Conservation (phyloP, 2,329 filamentous ascomycete species). For the Neonectria punicea region DNA sequence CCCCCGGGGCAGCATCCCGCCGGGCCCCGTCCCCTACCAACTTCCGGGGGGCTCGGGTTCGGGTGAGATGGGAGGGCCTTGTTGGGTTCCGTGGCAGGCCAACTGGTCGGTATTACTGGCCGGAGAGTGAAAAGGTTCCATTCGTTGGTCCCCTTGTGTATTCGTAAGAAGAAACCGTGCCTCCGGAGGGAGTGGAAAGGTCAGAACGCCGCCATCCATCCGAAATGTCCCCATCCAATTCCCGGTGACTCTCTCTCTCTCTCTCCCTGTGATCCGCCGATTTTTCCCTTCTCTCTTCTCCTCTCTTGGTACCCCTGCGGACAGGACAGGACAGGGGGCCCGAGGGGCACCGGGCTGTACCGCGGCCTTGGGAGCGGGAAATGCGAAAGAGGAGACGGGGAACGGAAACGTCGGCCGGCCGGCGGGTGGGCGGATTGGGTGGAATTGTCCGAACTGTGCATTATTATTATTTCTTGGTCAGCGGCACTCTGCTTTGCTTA, state of each 20-base stretch:
- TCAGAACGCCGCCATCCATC: not conserved
- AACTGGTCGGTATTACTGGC: too few species aligned
- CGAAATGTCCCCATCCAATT: not conserved
- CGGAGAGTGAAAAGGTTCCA: too few species aligned
- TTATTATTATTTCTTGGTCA: not conserved
- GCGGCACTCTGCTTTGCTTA: too few species aligned
- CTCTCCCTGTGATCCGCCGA: constrained; percentile 7
- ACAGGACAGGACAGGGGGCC: too few species aligned
- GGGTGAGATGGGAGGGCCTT: too few species aligned
- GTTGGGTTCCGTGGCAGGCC: too few species aligned
- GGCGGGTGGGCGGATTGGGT: not conserved
- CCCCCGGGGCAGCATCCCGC: constrained; percentile 26
- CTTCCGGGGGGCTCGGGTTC: not conserved
- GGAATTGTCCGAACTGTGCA: not conserved
- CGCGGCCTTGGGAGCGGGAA: constrained; percentile 28
- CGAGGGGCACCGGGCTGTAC: constrained; percentile 19
- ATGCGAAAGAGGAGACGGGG: not conserved
- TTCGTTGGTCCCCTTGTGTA: too few species aligned
- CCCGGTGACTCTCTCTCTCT: not conserved
- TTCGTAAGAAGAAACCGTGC: too few species aligned
- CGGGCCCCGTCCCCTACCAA: constrained; percentile 29
- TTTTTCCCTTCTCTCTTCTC: constrained; percentile 1
- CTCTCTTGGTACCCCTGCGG: not conserved
- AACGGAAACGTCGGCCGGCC: too few species aligned
- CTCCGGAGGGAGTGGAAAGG: too few species aligned